Conservation (phyloP, 2,329 filamentous ascomycete species). For the Madurella fahalii region DNA sequence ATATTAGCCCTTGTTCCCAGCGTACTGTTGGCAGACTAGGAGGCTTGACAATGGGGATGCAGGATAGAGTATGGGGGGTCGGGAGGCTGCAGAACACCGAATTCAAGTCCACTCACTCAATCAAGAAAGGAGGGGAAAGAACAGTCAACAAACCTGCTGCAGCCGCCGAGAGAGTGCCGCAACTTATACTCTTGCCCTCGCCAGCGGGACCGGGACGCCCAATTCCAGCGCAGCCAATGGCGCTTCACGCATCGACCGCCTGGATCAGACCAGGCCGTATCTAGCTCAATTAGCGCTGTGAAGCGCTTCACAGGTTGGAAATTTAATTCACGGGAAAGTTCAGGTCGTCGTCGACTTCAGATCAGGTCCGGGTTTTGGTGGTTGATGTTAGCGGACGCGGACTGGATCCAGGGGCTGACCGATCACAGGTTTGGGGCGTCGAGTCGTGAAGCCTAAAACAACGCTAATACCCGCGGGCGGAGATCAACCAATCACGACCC, state of each 20-base stretch:
- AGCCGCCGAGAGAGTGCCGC: no score
- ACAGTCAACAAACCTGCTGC: no score
- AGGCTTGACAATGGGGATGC: no score
- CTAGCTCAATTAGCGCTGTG: not conserved
- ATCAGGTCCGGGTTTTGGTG: not conserved
- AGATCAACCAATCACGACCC: not conserved
- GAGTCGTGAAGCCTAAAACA: not conserved
- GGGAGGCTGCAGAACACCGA: no score
- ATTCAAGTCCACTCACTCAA: no score
- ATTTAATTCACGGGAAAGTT: not conserved
- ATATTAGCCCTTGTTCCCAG: no score
- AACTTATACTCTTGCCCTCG: no score
- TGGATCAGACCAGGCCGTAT: not conserved
- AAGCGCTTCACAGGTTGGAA: not conserved
- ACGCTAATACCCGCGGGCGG: not conserved
- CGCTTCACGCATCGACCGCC: not conserved
- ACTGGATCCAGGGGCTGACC: not conserved
- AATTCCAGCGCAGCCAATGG: not conserved
- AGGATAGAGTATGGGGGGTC: no score
- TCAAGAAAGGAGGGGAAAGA: no score
- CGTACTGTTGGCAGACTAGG: no score
- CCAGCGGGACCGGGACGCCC: no score
- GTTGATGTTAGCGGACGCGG: not conserved
- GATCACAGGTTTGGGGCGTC: not conserved
- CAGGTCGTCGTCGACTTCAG: not conserved